These are phyloP conservation scores for Amphichorda felina DNA, from an alignment of 2,329 filamentous ascomycete species.

Conservation along the genomic window DNA sequence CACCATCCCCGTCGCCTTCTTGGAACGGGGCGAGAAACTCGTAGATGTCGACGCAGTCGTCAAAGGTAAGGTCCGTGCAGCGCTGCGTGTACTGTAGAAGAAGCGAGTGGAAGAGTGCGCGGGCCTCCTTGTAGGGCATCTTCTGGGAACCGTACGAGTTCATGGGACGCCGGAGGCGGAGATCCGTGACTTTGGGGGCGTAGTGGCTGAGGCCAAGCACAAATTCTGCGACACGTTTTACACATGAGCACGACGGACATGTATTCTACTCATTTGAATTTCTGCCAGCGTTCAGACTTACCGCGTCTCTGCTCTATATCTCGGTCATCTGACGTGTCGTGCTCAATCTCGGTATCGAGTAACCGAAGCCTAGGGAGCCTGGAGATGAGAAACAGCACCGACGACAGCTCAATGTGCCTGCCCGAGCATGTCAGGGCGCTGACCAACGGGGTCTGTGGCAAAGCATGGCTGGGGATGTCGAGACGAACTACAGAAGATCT, in stretches of 20 bases:
- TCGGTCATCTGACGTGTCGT: slow-evolving; percentile 1
- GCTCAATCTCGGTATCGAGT: slow-evolving; percentile 4
- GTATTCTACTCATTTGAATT: too few relatives aligned
- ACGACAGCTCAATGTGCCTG: slow-evolving; percentile 3
- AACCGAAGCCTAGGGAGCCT: slow-evolving; percentile 1
- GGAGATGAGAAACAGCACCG: slow-evolving; percentile 1
- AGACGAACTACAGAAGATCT: not conserved
- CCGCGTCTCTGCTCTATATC: slow-evolving; percentile 3
- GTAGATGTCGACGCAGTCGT: slow-evolving; percentile 3
- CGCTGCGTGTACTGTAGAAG: slow-evolving; percentile 1
- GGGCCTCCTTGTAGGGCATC: not conserved
- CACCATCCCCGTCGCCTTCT: not conserved
- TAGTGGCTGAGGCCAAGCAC: slow-evolving; percentile 1
- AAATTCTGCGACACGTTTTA: slow-evolving; percentile 1
- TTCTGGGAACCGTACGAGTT: slow-evolving; percentile 1
- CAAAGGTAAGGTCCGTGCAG: slow-evolving; percentile 2
- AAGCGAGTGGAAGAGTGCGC: slow-evolving; percentile 3
- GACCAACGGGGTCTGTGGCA: not conserved
- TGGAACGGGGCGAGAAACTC: slow-evolving; percentile 1
- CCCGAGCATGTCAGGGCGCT: slow-evolving; percentile 3
- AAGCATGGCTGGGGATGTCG: not conserved
- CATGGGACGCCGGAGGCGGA: slow-evolving; percentile 2
- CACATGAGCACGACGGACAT: not conserved
- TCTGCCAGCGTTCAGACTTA: not conserved
- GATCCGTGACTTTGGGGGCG: slow-evolving; percentile 3